phyloP scores from a whole-genome alignment of 176 grass and related monocot species.

The Raddia distichophylla region DNA sequence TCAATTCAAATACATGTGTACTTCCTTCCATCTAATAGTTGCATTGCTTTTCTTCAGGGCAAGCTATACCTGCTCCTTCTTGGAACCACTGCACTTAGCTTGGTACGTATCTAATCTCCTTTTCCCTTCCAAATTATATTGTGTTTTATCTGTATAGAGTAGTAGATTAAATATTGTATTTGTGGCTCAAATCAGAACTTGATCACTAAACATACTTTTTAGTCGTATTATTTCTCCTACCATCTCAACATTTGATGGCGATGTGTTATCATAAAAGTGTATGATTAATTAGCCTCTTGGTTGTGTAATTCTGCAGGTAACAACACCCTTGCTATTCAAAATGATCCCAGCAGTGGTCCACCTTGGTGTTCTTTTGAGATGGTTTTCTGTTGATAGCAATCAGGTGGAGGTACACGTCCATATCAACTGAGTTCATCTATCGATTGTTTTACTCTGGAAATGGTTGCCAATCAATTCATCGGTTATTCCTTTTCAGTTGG shows the following conservation, averaged over 20 bases:
- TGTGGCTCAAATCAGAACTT: neutral
- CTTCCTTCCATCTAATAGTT: constrained; percentile 38
- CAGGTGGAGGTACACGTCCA: constrained; percentile 82
- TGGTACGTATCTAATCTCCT: constrained; percentile 60
- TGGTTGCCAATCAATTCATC: constrained; percentile 50
- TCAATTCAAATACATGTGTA: constrained; percentile 1
- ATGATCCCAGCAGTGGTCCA: constrained; percentile 95
- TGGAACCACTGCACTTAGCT: constrained; percentile 95
- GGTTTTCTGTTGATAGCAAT: constrained; percentile 91
- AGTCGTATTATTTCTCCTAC: neutral
- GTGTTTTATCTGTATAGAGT: constrained; percentile 18
- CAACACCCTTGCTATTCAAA: constrained; percentile 96
- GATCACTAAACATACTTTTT: neutral
- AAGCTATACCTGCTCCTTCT: constrained; percentile 96
- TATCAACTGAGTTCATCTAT: constrained; percentile 52
- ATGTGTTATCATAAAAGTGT: neutral
- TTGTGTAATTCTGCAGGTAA: constrained; percentile 63
- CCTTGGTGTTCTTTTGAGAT: constrained; percentile 91
- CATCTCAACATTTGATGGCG: neutral
- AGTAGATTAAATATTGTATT: neutral
- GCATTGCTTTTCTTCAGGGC: constrained; percentile 65
- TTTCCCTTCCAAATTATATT: constrained; percentile 16
- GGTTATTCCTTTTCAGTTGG: constrained; percentile 75
- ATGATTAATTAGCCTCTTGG: constrained; percentile 20
- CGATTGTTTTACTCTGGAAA: constrained; percentile 48